Base-by-base conservation (phyloP, 1,139 yeast species). In the Pichia cactophila region DNA sequence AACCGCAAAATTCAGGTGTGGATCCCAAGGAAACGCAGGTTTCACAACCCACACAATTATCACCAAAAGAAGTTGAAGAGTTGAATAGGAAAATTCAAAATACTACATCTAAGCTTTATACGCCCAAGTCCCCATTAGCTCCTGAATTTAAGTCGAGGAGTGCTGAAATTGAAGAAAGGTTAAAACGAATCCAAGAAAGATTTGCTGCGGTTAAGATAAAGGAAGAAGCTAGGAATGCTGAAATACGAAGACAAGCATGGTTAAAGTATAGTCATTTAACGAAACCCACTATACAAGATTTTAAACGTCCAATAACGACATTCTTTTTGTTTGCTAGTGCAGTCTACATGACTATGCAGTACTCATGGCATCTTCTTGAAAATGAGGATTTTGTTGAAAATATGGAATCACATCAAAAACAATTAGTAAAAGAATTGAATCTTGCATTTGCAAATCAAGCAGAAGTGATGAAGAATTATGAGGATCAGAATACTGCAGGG, bases 41-140 rank as follows among this genome's bases (percentile, higher is more conserved):
- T 17, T 6, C n/a, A 38, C 41, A 38, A 20, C 28, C 41, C n/a
- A 23, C 41, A 12, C 29, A 23, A 12, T 12, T 38, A 7, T 9
- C 41, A 7, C 41, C 28, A 20, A 28, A 11, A 23, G n/a, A 38
- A 20, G 23, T 38, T 10, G 28, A 38, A 10, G 28, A 12, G 5
- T 12, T 38, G 8, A 23, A 38, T 23, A 38, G 42, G 14, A 40
- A 14, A 29, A 59, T 60, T 20, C 44, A 54, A 6, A 53, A 55
- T 1, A 45, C 52, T 5, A 47, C 59, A 5, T 58, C 64, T 0
- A 38, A 49, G 26, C 41, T 61, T 28, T 62, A 64, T 44, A 51
- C 56, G 33, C 66, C 67, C 2, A 44, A 47, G 40, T 55, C 63
- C 31, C 67, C 67, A n/a, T 50, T 62, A n/a, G 39, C 48, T 16